phyloP scores from a whole-genome alignment of 768 basidiomycete genomes.

The Psilocybe sp. region DNA sequence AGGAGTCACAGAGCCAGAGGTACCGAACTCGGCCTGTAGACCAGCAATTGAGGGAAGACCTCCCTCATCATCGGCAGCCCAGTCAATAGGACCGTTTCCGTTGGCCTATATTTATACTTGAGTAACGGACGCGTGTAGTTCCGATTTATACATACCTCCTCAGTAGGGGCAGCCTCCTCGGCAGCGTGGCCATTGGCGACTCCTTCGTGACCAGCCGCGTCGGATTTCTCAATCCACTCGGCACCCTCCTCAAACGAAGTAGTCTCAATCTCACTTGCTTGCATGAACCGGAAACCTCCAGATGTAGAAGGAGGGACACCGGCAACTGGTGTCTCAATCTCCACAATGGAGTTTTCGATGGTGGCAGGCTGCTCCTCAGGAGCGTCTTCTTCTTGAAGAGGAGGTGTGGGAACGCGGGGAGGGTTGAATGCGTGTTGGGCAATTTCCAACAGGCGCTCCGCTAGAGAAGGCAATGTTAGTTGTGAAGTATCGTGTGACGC shows the following conservation, averaged over 20 bases:
- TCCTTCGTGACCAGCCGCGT: slow-evolving; percentile 30
- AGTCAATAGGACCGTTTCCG: slow-evolving; percentile 54
- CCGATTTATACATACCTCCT: slow-evolving; percentile 9
- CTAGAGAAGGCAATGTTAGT: slow-evolving; percentile 33
- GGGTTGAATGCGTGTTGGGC: slow-evolving; percentile 51
- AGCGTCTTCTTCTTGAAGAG: slow-evolving; percentile 29
- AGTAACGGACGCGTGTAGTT: background rate
- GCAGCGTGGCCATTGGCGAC: slow-evolving; percentile 29
- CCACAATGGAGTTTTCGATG: slow-evolving; percentile 19
- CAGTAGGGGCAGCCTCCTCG: slow-evolving; percentile 16
- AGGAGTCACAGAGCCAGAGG: slow-evolving; percentile 71
- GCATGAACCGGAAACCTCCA: slow-evolving; percentile 75
- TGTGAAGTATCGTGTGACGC: background rate
- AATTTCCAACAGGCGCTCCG: slow-evolving; percentile 59
- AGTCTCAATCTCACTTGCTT: slow-evolving; percentile 73
- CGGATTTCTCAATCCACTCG: slow-evolving; percentile 56
- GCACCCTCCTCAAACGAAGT: slow-evolving; percentile 47
- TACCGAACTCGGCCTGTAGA: slow-evolving; percentile 74
- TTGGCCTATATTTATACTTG: slow-evolving; percentile 13
- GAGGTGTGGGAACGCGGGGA: slow-evolving; percentile 38
- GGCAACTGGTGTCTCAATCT: slow-evolving; percentile 32
- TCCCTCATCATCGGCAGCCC: slow-evolving; percentile 80
- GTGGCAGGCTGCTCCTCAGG: slow-evolving; percentile 20
- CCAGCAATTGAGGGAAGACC: slow-evolving; percentile 76
- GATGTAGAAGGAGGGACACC: slow-evolving; percentile 42